A percentile compares a stretch with the other conserved stretches of the same genome.
Conservation (phyloP, 2,329 filamentous ascomycete species). For the Hymenoscyphus albidus region DNA sequence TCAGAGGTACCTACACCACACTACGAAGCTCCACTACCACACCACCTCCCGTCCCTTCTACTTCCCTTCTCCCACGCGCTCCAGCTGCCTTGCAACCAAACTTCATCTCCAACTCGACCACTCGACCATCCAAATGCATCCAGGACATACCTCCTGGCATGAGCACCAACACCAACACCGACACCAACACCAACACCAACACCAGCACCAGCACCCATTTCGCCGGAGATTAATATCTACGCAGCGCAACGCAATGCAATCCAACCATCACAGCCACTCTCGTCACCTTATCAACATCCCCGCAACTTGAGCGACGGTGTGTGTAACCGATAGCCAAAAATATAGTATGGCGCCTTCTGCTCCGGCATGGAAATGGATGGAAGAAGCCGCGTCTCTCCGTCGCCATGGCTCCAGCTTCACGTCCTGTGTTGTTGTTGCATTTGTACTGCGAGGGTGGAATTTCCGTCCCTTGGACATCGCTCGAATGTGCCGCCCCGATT, state of each 20-base stretch:
- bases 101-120: no score
- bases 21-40: no score
- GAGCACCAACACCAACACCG: not conserved
- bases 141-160: not conserved
- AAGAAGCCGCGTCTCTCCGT: conserved; percentile 7
- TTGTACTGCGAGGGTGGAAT: not conserved
- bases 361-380: not conserved
- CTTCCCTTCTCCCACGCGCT: no score
- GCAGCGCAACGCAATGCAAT: not conserved
- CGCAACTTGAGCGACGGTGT: not conserved
- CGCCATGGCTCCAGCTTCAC: conserved; percentile 3
- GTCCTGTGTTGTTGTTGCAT: not conserved
- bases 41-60: no score
- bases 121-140: not conserved
- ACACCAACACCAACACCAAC: no score
- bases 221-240: not conserved
- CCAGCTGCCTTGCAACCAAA: no score
- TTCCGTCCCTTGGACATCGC: not conserved
- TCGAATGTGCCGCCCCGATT: conserved; percentile 1
- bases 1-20: no score
- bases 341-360: not conserved
- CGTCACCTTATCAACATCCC: not conserved
- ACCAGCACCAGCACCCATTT: not conserved
- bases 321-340: conserved; percentile 3
- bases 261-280: not conserved